phyloP scores from a whole-genome alignment of 2,329 filamentous ascomycete genomes.

The Trichoderma guizhouense region DNA sequence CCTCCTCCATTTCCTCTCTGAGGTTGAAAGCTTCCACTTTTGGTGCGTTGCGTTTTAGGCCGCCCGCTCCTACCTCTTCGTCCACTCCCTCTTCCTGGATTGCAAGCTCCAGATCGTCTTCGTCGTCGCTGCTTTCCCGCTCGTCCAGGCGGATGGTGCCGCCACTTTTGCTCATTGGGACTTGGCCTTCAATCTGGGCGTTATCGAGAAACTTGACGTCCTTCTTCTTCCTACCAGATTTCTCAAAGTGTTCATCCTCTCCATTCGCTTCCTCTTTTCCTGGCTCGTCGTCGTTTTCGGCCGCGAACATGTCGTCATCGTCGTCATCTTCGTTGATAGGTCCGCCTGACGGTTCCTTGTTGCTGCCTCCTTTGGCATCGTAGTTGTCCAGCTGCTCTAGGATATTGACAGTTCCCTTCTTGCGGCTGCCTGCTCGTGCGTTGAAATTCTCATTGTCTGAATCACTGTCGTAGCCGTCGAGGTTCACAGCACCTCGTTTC shows the following conservation, averaged over 20 bases:
- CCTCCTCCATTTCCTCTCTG: constrained; percentile 84
- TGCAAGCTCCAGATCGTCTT: constrained; percentile 67
- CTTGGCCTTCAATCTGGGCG: constrained; percentile 73
- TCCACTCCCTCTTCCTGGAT: constrained; percentile 74
- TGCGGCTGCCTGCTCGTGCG: constrained; percentile 62
- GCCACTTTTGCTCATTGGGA: constrained; percentile 67
- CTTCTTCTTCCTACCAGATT: constrained; percentile 57
- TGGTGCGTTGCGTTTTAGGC: constrained; percentile 88
- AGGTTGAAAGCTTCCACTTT: constrained; percentile 97
- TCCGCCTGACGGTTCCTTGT: constrained; percentile 23
- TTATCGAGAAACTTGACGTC: constrained; percentile 59
- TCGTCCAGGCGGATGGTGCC: constrained; percentile 64
- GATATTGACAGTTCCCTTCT: constrained; percentile 48
- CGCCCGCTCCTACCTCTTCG: constrained; percentile 84
- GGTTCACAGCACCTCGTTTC: constrained; percentile 90
- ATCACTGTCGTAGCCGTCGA: constrained; percentile 96
- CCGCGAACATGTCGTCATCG: constrained; percentile 83
- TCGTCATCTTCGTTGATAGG: constrained; percentile 34
- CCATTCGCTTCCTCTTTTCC: constrained; percentile 31
- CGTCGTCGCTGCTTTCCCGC: constrained; percentile 57
- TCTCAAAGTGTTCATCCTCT: constrained; percentile 29
- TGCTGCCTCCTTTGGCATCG: constrained; percentile 42
- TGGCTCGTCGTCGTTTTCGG: constrained; percentile 51
- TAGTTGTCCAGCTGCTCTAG: constrained; percentile 55
- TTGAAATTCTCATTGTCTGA: constrained; percentile 89